Evolutionary conservation across 805 yeast species (phyloP).

Genomic region (Ogataea polymorpha): DNA sequence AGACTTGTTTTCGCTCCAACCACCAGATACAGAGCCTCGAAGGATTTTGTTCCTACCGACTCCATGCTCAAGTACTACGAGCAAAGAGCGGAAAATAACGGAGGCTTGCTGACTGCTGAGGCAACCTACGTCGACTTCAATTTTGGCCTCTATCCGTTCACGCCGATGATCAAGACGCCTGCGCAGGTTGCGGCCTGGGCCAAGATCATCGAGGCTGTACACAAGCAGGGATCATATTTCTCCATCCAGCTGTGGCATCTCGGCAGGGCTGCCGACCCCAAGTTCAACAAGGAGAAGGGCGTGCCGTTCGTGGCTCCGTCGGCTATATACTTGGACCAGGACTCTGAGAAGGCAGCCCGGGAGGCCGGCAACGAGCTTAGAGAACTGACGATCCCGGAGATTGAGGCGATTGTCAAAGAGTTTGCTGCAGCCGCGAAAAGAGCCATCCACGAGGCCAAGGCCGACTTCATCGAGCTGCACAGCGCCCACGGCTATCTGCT

Average conservation of each 20-base stretch:
- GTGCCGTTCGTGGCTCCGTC: conserved; percentile 39
- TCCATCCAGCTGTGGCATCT: conserved; percentile 53
- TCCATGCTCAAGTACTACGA: conserved; percentile 56
- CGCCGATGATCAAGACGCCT: conserved; percentile 50
- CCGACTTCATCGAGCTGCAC: conserved; percentile 40
- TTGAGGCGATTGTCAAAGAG: conserved; percentile 38
- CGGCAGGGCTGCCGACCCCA: conserved; percentile 40
- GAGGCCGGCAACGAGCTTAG: conserved; percentile 43
- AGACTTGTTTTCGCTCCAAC: too few species aligned
- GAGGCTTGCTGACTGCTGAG: conserved; percentile 59
- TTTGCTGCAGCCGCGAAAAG: conserved; percentile 44
- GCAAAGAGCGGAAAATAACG: conserved; percentile 52
- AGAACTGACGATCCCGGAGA: conserved; percentile 38
- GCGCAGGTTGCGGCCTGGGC: conserved; percentile 50
- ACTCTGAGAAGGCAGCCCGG: conserved; percentile 33
- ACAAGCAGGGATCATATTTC: conserved; percentile 44
- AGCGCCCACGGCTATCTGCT: conserved; percentile 39
- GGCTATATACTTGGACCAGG: conserved; percentile 36
- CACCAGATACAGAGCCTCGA: too few species aligned
- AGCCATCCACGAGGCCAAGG: conserved; percentile 33
- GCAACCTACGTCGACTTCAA: conserved; percentile 48
- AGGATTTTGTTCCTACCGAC: too few species aligned
- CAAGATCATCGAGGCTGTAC: conserved; percentile 46
- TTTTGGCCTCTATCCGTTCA: conserved; percentile 44
- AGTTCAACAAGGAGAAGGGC: conserved; percentile 34